phyloP scores from a whole-genome alignment of 305 asterid species.

The Solanum hybrid region DNA sequence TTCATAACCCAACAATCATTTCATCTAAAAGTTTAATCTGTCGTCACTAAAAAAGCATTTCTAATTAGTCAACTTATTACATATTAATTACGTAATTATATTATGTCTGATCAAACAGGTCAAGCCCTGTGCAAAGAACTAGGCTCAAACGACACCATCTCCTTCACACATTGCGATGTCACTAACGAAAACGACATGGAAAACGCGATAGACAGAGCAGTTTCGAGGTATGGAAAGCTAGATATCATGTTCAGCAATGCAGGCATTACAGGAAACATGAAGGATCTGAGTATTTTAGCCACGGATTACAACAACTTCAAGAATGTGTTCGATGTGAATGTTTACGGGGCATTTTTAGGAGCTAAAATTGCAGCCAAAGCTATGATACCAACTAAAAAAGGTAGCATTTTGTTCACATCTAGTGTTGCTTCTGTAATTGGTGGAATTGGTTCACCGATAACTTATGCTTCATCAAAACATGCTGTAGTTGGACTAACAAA shows the following conservation, averaged over 20 bases:
- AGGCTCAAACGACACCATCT: background rate
- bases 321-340: conserved; percentile 16
- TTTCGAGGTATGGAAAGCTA: conserved; percentile 9
- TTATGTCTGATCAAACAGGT: background rate
- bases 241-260: conserved; percentile 23
- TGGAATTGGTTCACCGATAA: background rate
- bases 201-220: conserved; percentile 2
- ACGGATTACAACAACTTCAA: background rate
- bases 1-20: too few relatives aligned
- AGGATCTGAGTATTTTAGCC: background rate
- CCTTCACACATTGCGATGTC: conserved; percentile 9
- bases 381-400: conserved; percentile 17
- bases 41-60: background rate
- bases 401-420: conserved; percentile 9
- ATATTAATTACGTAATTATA: background rate
- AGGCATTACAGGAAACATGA: background rate
- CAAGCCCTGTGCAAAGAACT: background rate
- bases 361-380: conserved; percentile 25
- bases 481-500: conserved; percentile 11
- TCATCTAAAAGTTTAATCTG: background rate
- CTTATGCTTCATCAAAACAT: conserved; percentile 11
- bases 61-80: background rate
- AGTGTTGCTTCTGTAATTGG: background rate
- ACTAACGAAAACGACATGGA: conserved; percentile 1
- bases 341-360: conserved; percentile 13